Evolutionary conservation across 495 filamentous ascomycete species (phyloP), one percentile per base, ranked within the genome.

Genomic region (Penicillium roqueforti): DNA sequence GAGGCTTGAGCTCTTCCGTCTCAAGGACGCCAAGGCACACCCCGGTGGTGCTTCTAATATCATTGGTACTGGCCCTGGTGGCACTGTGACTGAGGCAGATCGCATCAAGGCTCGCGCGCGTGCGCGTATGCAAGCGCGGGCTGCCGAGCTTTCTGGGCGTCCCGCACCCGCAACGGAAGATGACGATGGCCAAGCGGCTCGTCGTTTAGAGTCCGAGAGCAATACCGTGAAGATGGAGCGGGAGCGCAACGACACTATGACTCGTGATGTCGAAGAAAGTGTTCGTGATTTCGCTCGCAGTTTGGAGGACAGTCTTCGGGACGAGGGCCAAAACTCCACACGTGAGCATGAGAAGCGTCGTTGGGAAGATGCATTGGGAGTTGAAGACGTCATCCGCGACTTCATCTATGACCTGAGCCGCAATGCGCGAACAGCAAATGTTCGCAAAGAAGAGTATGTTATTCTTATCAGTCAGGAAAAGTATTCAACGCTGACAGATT

Each of bases 61-160:
- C 57, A 80, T 99, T 51, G 95, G 95, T 4, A 97, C 92, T 53
- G 95, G 95, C 3, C 92, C 91, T 47, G 93, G 95, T 49, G 95
- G 95, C 36, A 72, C 83, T 44, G 79, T 99, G 40, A 99, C 95
- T 20, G 95, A 99, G 68, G 86, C 89, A 0, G 95, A 99, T 70
- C 81, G 92, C 25, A 83, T 97, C 46, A 96, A 96, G 71, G 95
- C 95, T 20, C 84, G 92, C 45, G 92, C 95, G 29, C 95, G 89
- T 68, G 92, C 92, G 36, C 93, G 96, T 82, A 97, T 99, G 93
- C 92, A 97, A 74, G 91, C 96, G 56, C 87, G 92, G 38, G 88
- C 92, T 59, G 95, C 95, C 45, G 92, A 92, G 34, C 74, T 99
- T 58, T 88, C 91, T 40, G 95, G 95, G 34, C 87, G 84, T 65